Base-by-base conservation (phyloP, 2,329 filamentous ascomycete genomes). In the Rutstroemia sydowiana region DNA sequence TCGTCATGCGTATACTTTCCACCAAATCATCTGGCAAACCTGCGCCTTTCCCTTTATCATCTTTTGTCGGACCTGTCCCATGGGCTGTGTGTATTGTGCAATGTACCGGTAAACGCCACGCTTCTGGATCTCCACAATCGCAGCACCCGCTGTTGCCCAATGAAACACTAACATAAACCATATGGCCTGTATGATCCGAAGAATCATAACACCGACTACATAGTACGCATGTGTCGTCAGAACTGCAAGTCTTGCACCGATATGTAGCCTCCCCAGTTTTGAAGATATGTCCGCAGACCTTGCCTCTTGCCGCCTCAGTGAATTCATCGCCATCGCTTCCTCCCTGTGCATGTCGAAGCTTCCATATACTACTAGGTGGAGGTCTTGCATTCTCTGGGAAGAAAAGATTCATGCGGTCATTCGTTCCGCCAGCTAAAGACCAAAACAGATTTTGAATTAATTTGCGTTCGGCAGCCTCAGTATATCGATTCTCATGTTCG, bases 221-320 rank as follows among this genome's bases (percentile, higher is more conserved):
- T 14, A 98, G 78, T 45, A 93, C 92, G 69, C 92, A 97, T 0
- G 93, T 97, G 59, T 96, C 92, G 69, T 98, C 95, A 41, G 86
- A 83, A 44, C 89, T 89, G 69, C 93, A 98, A 9, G 92, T 97
- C 62, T 90, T 87, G 75, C 93, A 98, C 62, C 86, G 80, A 68
- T 97, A 98, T 54, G 89, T 92, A 52, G 90, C 91, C 73, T 98
- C 93, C 46, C 92, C 93, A 13, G 81, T 78, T 70, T 92, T 92
- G 77, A 98, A 95, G 57, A 98, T 97, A 73, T 98, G 95, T 3
- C 93, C 95, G 68, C 93, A 98, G 43, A 90, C 85, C 70, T 95
- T 95, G 51, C 95, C 93, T 60, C 89, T 82, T 13, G 93, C 93
- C 6, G 87, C 86, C 60, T 92, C 87, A 18, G 89, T 93, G 67